Evolutionary conservation across 2,329 filamentous ascomycete genomes (phyloP).

Genomic region (Colletotrichum brevisporum): DNA sequence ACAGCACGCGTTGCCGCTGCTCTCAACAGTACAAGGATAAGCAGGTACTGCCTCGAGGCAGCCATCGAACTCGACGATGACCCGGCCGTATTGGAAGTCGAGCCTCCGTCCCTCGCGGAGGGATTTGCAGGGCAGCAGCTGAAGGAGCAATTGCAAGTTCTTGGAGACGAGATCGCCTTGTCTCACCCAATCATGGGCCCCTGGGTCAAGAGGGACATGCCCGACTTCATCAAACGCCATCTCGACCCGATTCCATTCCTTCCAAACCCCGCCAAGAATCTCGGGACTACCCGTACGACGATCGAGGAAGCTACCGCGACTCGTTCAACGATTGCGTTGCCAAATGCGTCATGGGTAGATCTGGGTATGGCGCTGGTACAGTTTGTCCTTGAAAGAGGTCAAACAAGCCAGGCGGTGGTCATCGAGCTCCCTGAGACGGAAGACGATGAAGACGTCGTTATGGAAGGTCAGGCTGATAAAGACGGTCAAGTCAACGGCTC

Average conservation of each 20-base stretch:
- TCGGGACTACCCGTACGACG: slow-evolving; percentile 45
- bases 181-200: slow-evolving; percentile 74
- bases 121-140: slow-evolving; percentile 74
- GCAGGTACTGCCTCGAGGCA: slow-evolving; percentile 75
- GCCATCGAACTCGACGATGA: slow-evolving; percentile 78
- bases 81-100: slow-evolving; percentile 72
- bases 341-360: slow-evolving; percentile 57
- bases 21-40: slow-evolving; percentile 69
- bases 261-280: slow-evolving; percentile 63
- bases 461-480: slow-evolving; percentile 34
- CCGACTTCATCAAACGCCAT: slow-evolving; percentile 64
- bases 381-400: slow-evolving; percentile 51
- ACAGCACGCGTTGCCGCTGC: slow-evolving; percentile 71
- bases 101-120: slow-evolving; percentile 74
- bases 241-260: slow-evolving; percentile 75
- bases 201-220: slow-evolving; percentile 67
- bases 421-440: slow-evolving; percentile 55
- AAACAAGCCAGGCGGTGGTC: slow-evolving; percentile 51
- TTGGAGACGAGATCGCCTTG: slow-evolving; percentile 69
- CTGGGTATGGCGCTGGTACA: slow-evolving; percentile 58
- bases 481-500: slow-evolving; percentile 24
- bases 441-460: slow-evolving; percentile 52
- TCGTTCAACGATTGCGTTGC: slow-evolving; percentile 48
- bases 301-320: slow-evolving; percentile 31
- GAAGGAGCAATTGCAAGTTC: slow-evolving; percentile 66